These are phyloP conservation scores for Elaphomyces granulatus DNA, from an alignment of 495 filamentous ascomycete species.

Conservation along the genomic window DNA sequence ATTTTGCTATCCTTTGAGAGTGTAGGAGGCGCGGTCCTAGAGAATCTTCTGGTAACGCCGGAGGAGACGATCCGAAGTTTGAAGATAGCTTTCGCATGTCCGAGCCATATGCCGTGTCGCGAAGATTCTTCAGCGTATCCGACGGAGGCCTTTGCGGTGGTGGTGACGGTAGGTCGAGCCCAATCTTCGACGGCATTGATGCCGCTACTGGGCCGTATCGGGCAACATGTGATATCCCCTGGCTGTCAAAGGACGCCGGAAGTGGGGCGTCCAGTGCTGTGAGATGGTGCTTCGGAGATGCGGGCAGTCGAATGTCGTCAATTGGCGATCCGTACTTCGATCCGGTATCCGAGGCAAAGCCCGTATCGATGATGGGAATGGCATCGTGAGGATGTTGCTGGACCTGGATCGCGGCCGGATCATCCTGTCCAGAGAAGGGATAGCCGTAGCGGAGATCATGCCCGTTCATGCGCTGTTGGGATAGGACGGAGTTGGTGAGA, in stretches of 20 bases:
- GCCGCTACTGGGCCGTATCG: conserved; percentile 83
- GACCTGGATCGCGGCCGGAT: conserved; percentile 31
- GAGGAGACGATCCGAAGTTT: conserved; percentile 51
- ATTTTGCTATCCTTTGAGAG: conserved; percentile 52
- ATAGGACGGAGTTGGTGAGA: conserved; percentile 67
- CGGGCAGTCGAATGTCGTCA: conserved; percentile 52
- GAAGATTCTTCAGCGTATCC: conserved; percentile 64
- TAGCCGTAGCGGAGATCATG: conserved; percentile 29
- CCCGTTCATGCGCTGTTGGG: conserved; percentile 47
- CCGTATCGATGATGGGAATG: conserved; percentile 68
- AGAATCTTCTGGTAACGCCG: conserved; percentile 37
- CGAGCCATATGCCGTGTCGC: conserved; percentile 72
- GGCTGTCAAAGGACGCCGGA: conserved; percentile 91
- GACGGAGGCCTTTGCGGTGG: conserved; percentile 48
- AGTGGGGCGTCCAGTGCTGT: conserved; percentile 89
- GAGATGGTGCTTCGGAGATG: conserved; percentile 53
- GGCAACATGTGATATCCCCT: conserved; percentile 83
- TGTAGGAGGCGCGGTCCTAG: conserved; percentile 61
- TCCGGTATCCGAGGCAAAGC: conserved; percentile 56
- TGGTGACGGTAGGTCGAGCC: conserved; percentile 59
- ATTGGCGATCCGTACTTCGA: conserved; percentile 82
- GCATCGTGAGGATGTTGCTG: conserved; percentile 29
- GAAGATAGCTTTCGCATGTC: conserved; percentile 38
- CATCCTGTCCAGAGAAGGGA: conserved; percentile 26
- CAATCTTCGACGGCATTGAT: conserved; percentile 86